Evolutionary conservation across 23 red algal species (phyloP), one percentile per base, ranked within the genome.

Genomic region (Gracilaria caudata): DNA sequence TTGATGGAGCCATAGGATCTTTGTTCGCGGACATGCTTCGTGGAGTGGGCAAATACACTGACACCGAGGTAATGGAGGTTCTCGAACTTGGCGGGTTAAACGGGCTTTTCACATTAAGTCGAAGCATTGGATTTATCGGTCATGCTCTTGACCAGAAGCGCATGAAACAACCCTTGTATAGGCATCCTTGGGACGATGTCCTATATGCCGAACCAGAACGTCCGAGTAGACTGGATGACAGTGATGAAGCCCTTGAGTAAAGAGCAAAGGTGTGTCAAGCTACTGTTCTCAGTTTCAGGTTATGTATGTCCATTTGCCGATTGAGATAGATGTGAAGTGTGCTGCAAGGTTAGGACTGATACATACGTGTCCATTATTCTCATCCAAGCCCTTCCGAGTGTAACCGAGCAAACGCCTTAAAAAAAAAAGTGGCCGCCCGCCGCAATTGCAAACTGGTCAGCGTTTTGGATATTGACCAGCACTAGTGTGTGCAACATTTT

Each of bases 171-270:
- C 97, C 97, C 21, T 68, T 99, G 21, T 99, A 99, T 82, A 81
- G 97, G 33, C 97, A 99, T 80, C 97, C 97, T 51, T 90, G 84
- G 87, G 97, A 99, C 74, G 97, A 99, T 77, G 97, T 99, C 29
- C 64, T 99, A n/a, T 99, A 99, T 86, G 92, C 92, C 28, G 73
- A 81, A 45, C 92, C 92, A 19, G 92, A 94, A 80, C 77, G 92
- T 40, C 92, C 92, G 30, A 80, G 14, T 26, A 93, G 83, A 55
- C 47, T 80, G 57, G 37, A 30, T 16, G 71, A 92, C 26, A 25
- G 51, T 11, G 86, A 89, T 68, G 33, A 46, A 14, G 11, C 30
- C 53, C 10, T 63, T 11, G 79, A 83, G 58, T 68, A 83, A 47
- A 47, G 30, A 36, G 30, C 26, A 26, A 1, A 57, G 53, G 53